These are phyloP conservation scores for Pinus tabuliformis DNA, from an alignment of 75 land plant species.

Conservation along the genomic window DNA sequence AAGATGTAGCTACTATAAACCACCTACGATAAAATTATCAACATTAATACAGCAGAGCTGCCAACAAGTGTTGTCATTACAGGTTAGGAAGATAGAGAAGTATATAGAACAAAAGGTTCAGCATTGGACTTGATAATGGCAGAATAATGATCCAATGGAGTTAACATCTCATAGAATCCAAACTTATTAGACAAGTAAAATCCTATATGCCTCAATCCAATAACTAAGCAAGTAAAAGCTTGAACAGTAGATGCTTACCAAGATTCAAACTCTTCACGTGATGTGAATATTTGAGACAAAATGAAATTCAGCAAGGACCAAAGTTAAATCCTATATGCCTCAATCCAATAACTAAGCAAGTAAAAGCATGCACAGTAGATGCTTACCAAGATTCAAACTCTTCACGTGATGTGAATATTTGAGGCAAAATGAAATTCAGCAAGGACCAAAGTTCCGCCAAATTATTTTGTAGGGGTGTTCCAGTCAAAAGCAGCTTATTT, in stretches of 20 bases:
- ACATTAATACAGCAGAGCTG: too few species aligned
- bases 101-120: not conserved
- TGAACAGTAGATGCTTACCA: conserved; percentile 32
- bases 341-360: not conserved
- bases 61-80: too few species aligned
- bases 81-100: too few species aligned
- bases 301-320: conserved; percentile 96
- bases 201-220: not conserved
- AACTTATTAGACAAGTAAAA: not conserved
- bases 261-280: conserved; percentile 88
- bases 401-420: conserved; percentile 80
- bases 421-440: conserved; percentile 91
- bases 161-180: not conserved
- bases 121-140: not conserved
- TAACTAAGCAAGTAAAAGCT: not conserved
- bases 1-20: not conserved
- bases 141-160: not conserved
- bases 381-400: conserved; percentile 87
- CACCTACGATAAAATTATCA: not conserved
- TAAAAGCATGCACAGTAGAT: conserved; percentile 5
- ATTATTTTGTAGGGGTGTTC: conserved; percentile 95
- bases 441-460: conserved; percentile 96
- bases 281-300: conserved; percentile 88
- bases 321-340: conserved; percentile 23
- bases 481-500: conserved; percentile 86